Evolutionary conservation across 192 early-diverging fungal species (phyloP).

Genomic region (Oehlia diaphana): DNA sequence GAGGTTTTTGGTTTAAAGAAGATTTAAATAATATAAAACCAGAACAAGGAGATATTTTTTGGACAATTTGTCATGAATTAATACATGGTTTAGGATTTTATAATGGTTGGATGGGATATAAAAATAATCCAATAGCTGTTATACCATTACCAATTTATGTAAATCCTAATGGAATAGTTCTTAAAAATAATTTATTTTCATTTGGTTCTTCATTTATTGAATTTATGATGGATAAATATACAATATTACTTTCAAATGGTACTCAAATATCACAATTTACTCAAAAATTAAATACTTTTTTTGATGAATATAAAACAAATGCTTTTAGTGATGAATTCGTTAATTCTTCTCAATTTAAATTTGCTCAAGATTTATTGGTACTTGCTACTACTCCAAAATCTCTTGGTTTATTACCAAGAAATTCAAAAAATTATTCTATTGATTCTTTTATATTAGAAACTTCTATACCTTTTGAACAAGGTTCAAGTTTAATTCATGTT

Average conservation of each 20-base stretch:
- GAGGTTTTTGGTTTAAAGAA: conserved; percentile 36
- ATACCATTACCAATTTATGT: background rate
- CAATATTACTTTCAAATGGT: background rate
- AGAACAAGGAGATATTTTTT: conserved; percentile 37
- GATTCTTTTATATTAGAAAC: conserved; percentile 33
- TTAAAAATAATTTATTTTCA: background rate
- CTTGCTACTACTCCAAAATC: background rate
- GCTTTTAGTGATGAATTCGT: background rate
- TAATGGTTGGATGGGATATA: conserved; percentile 29
- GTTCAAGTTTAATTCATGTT: conserved; percentile 39
- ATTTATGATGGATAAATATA: conserved; percentile 19
- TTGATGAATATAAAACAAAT: background rate
- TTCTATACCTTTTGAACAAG: conserved; percentile 34
- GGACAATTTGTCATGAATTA: conserved; percentile 37
- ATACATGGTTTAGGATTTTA: conserved; percentile 46
- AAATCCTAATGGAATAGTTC: background rate
- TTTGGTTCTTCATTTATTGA: background rate
- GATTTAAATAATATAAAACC: background rate
- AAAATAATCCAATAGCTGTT: background rate
- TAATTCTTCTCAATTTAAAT: conserved; percentile 7
- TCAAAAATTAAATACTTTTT: background rate
- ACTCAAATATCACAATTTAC: background rate
- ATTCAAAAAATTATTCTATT: background rate
- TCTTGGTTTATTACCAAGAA: conserved; percentile 16
- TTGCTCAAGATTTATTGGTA: background rate